These are phyloP conservation scores for Neopestalotiopsis sp. DNA, from an alignment of 2,329 filamentous ascomycete genomes.

Conservation along the genomic window DNA sequence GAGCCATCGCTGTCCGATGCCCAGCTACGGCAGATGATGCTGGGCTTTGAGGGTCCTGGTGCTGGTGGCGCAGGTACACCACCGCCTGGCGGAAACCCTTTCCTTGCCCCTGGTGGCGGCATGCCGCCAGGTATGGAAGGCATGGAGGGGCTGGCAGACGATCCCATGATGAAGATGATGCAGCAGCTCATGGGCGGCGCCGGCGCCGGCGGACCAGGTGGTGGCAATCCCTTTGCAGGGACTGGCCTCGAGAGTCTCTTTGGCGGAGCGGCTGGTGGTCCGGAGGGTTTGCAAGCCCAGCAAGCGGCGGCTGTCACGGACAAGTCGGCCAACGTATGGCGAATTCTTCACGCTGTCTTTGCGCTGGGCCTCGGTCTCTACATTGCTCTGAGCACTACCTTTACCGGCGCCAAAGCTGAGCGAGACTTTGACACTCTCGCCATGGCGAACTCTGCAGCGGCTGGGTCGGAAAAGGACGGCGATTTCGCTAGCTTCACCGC, in stretches of 20 bases:
- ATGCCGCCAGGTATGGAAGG: constrained; percentile 39
- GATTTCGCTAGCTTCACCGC: constrained; percentile 20
- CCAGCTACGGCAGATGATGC: constrained; percentile 70
- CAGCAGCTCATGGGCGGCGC: constrained; percentile 69
- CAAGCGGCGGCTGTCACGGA: constrained; percentile 36
- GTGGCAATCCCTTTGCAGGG: constrained; percentile 41
- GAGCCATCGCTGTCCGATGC: constrained; percentile 55
- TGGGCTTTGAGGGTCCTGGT: constrained; percentile 54
- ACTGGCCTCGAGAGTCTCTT: constrained; percentile 34
- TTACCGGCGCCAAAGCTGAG: constrained; percentile 68
- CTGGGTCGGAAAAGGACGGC: background rate
- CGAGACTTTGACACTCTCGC: constrained; percentile 47
- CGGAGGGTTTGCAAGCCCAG: constrained; percentile 37
- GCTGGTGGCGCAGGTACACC: constrained; percentile 25
- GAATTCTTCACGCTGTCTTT: constrained; percentile 75
- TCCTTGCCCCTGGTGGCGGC: constrained; percentile 25
- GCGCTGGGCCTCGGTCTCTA: constrained; percentile 74
- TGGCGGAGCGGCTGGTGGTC: constrained; percentile 34
- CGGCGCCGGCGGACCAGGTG: constrained; percentile 43
- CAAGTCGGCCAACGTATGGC: constrained; percentile 64
- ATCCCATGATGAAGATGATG: constrained; percentile 77
- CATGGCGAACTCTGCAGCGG: constrained; percentile 22
- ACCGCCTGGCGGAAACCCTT: constrained; percentile 29
- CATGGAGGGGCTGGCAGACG: constrained; percentile 48
- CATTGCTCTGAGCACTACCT: constrained; percentile 70